Evolutionary conservation across 2,329 filamentous ascomycete genomes (phyloP), one percentile per base, ranked within the genome.

Genomic region (Trichoderma semiorbis): DNA sequence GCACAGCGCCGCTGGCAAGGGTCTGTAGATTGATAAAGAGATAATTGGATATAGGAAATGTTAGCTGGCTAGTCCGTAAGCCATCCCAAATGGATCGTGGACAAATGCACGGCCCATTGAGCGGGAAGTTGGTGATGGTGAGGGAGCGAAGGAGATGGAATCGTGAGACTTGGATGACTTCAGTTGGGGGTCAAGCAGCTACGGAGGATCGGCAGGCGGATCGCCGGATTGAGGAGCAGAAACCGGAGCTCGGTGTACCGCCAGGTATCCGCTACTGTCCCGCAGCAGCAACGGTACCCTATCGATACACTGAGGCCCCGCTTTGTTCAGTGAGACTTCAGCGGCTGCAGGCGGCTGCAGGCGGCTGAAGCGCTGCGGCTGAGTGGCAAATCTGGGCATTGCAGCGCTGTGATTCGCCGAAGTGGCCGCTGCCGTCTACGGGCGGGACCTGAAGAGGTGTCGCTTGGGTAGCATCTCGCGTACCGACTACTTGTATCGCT

Each of bases 31-130:
- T 21, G 32, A 34, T 62, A n/a, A 4, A 11, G 30, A 18, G 57
- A 6, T 7, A 24, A 28, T 50, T 47, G 8, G 61, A 36, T 39
- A 16, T 39, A 36, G 43, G 32, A 30, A 39, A 55, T 39, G 21
- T 28, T 70, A 64, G 34, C 39, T 43, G 24, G 32, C 47, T 12
- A 26, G 50, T 50, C 30, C 24, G 43, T 64, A 43, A 58, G 68
- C 68, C 68, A 70, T 70, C 68, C 60, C 47, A 64, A 47, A 64
- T 32, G 47, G 68, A 43, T 70, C 68, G 34, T 57, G 43, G 68
- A 63, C 14, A 11, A 57, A 43, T 5, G 57, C 47, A 47, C 30
- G 32, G 32, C 68, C 68, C 43, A 57, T 64, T 63, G 61, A 70
- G 32, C 16, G 47, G 50, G 60, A 43, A 12, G n/a, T 50, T 55